Evolutionary conservation across 2,329 filamentous ascomycete species (phyloP).

Genomic region (Phaeosphaeria sp.): DNA sequence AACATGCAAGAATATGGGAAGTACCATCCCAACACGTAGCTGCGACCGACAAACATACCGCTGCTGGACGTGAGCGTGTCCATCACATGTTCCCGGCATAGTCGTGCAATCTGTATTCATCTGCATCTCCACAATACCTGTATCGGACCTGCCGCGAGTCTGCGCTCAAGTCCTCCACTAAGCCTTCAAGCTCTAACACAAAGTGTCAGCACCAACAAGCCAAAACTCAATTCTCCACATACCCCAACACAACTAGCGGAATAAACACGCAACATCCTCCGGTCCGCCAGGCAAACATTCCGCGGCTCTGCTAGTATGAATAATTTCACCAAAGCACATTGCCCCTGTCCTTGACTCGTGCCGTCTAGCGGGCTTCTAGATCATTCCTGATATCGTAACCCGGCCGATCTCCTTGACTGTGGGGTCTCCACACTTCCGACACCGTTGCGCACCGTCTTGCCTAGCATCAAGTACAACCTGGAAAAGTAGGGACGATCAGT

Average conservation of each 20-base stretch:
- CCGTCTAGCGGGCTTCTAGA: slow-evolving; percentile 32
- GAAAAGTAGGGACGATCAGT: slow-evolving; percentile 5
- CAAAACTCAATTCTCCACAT: slow-evolving; percentile 18
- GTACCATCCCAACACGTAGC: not conserved
- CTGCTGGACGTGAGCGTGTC: not conserved
- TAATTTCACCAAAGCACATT: slow-evolving; percentile 8
- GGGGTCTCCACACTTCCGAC: slow-evolving; percentile 26
- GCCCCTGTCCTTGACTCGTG: slow-evolving; percentile 25
- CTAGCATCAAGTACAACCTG: slow-evolving; percentile 2
- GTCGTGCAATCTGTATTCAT: slow-evolving; percentile 10
- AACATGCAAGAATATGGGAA: slow-evolving; percentile 2
- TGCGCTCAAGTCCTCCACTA: slow-evolving; percentile 17
- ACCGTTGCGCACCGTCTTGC: slow-evolving; percentile 10
- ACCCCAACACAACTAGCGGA: slow-evolving; percentile 16
- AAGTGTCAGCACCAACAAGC: slow-evolving; percentile 22
- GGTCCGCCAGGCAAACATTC: not conserved
- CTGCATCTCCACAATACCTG: slow-evolving; percentile 12
- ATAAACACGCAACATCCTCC: slow-evolving; percentile 11
- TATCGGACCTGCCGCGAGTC: slow-evolving; percentile 22
- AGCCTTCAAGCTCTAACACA: slow-evolving; percentile 10
- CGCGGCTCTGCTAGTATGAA: not conserved
- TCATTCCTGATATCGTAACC: slow-evolving; percentile 18
- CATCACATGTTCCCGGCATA: slow-evolving; percentile 9
- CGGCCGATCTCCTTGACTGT: slow-evolving; percentile 18
- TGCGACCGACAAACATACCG: slow-evolving; percentile 6